A percentile compares a stretch with the other conserved stretches of the same genome.
Evolutionary conservation across 2,329 filamentous ascomycete genomes (phyloP).

Genomic region (Lasiodiplodia theobromae): DNA sequence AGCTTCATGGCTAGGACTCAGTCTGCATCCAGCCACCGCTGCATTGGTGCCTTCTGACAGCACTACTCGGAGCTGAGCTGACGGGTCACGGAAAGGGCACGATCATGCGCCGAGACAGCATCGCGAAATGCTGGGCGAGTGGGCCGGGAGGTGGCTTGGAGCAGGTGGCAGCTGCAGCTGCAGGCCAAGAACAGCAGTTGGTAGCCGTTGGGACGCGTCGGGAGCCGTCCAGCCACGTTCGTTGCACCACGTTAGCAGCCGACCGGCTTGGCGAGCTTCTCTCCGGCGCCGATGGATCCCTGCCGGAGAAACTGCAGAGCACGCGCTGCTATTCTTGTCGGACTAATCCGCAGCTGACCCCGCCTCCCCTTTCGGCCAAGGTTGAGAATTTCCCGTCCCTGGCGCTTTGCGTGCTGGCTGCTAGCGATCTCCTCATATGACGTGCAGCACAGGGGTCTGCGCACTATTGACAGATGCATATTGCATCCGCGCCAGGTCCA

Average conservation of each 20-base stretch:
- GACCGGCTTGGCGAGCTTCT: constrained; percentile 20
- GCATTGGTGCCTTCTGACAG: constrained; percentile 4
- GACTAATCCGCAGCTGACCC: constrained; percentile 4
- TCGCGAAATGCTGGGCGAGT: not conserved
- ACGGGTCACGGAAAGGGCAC: not conserved
- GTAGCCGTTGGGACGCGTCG: constrained; percentile 21
- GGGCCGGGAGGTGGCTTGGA: not conserved
- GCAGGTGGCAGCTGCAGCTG: constrained; percentile 8
- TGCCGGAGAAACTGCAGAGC: not conserved
- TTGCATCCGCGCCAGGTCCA: constrained; percentile 10
- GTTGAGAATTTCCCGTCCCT: not conserved
- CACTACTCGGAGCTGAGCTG: constrained; percentile 20
- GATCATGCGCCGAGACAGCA: constrained; percentile 25
- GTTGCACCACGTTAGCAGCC: constrained; percentile 23
- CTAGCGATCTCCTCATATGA: constrained; percentile 22
- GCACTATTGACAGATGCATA: constrained; percentile 22
- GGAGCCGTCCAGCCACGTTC: constrained; percentile 17
- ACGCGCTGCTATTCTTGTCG: constrained; percentile 17
- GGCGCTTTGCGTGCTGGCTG: constrained; percentile 5
- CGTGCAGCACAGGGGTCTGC: constrained; percentile 15
- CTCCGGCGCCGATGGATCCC: not conserved
- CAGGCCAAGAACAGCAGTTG: not conserved
- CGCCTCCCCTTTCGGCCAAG: not conserved
- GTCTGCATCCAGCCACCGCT: constrained; percentile 7
- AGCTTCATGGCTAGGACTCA: constrained; percentile 14